Evolutionary conservation across 2,329 filamentous ascomycete species (phyloP).

Genomic region (Cytospora schulzeri): DNA sequence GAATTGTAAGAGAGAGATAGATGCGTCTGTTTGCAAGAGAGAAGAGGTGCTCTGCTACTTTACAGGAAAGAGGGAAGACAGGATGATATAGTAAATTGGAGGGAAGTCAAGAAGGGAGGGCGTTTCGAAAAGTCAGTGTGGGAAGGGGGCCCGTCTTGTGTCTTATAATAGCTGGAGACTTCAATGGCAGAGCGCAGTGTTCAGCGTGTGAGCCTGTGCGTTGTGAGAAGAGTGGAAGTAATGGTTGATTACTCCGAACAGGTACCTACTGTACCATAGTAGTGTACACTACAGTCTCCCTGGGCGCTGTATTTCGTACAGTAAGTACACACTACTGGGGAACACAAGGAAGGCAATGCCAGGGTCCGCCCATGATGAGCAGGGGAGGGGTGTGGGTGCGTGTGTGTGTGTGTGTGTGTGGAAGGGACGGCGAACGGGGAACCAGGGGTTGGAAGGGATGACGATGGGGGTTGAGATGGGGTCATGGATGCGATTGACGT

Average conservation of each 20-base stretch:
- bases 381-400: neutral
- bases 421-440: slow-evolving; percentile 16
- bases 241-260: slow-evolving; percentile 17
- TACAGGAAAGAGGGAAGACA: slow-evolving; percentile 22
- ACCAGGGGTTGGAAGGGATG: slow-evolving; percentile 24
- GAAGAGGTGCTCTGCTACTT: slow-evolving; percentile 22
- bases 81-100: slow-evolving; percentile 25
- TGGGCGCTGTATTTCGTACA: slow-evolving; percentile 1
- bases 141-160: slow-evolving; percentile 30
- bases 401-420: too few relatives aligned
- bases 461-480: slow-evolving; percentile 16
- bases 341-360: slow-evolving; percentile 19
- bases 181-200: slow-evolving; percentile 25
- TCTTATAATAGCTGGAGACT: slow-evolving; percentile 30
- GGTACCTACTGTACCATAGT: neutral
- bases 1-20: neutral
- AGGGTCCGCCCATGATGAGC: slow-evolving; percentile 14
- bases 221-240: slow-evolving; percentile 18
- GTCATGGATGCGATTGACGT: slow-evolving; percentile 21
- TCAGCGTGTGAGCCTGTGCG: slow-evolving; percentile 17
- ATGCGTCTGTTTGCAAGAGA: slow-evolving; percentile 9
- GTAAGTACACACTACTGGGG: slow-evolving; percentile 9
- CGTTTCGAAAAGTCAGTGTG: slow-evolving; percentile 27
- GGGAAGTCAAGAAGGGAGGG: slow-evolving; percentile 25
- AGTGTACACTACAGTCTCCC: neutral